A percentile compares a stretch with the other conserved stretches of the same genome.
Conservation (phyloP, 1,284 basidiomycete genomes). For the Cystobasidiaceae sp. region DNA sequence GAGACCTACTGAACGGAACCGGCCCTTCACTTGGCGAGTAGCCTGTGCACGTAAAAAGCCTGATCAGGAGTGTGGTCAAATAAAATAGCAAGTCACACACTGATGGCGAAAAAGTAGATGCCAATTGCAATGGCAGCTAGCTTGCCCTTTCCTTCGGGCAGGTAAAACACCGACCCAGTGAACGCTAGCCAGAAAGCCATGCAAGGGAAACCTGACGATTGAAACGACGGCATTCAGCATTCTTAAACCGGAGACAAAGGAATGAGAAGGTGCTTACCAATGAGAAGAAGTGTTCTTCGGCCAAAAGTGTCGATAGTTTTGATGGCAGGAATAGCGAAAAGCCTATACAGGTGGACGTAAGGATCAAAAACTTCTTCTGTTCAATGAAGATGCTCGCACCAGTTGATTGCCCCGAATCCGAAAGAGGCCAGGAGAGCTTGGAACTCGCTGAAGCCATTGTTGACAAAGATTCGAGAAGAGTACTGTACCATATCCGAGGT, state of each 20-base stretch:
- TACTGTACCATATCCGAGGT: too few species aligned
- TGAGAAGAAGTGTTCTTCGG: slow-evolving; percentile 61
- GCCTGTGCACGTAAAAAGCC: slow-evolving; percentile 34
- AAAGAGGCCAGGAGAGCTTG: slow-evolving; percentile 59
- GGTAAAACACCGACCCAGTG: slow-evolving; percentile 58
- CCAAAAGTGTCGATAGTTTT: slow-evolving; percentile 58
- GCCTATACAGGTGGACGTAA: not conserved
- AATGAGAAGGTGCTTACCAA: slow-evolving; percentile 31
- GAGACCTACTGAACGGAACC: slow-evolving; percentile 48
- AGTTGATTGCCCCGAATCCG: slow-evolving; percentile 58
- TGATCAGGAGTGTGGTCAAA: not conserved
- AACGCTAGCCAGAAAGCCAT: slow-evolving; percentile 61
- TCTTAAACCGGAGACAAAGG: not conserved
- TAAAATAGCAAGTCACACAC: not conserved
- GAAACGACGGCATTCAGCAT: not conserved
- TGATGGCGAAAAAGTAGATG: slow-evolving; percentile 60
- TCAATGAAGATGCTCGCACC: not conserved
- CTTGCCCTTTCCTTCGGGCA: slow-evolving; percentile 49
- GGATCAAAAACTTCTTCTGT: not conserved
- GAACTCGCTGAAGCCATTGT: slow-evolving; percentile 54
- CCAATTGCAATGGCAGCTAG: slow-evolving; percentile 57
- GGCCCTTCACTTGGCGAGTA: slow-evolving; percentile 73
- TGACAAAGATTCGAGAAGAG: slow-evolving; percentile 29
- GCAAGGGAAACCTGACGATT: slow-evolving; percentile 56
- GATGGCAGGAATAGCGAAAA: slow-evolving; percentile 42